Evolutionary conservation across 371 early-diverging fungal genomes (phyloP).

Genomic region (Batkoa obscura): DNA sequence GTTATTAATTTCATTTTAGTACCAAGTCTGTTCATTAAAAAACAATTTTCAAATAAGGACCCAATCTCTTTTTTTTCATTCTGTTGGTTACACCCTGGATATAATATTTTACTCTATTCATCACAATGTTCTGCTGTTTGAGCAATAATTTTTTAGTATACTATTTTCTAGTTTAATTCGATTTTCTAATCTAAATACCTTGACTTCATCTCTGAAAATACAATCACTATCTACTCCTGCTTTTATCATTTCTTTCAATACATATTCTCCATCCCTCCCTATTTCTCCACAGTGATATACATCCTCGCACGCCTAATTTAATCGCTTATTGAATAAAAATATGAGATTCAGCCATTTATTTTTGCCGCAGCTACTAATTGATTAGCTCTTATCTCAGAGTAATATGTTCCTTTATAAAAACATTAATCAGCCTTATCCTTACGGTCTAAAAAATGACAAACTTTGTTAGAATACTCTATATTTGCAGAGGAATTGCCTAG

Average conservation of each 20-base stretch:
- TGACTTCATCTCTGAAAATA: conserved; percentile 15
- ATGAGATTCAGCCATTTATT: conserved; percentile 11
- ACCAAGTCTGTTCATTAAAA: no score
- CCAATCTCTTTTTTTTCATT: conserved; percentile 65
- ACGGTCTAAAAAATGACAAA: no score
- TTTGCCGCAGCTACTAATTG: conserved; percentile 65
- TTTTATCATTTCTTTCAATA: conserved; percentile 28
- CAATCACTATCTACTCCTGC: conserved; percentile 27
- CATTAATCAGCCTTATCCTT: no score
- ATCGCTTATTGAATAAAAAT: background rate
- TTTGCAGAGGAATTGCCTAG: no score
- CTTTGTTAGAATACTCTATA: no score
- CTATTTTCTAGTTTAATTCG: conserved; percentile 8
- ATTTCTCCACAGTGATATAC: conserved; percentile 58
- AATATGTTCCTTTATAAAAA: no score
- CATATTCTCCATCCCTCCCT: conserved; percentile 73
- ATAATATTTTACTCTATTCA: conserved; percentile 74
- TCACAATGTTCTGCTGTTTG: conserved; percentile 38
- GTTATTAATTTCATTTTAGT: no score
- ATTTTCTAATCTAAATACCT: conserved; percentile 9
- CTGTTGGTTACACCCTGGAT: conserved; percentile 55
- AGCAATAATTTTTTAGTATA: conserved; percentile 67
- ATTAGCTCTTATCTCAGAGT: conserved; percentile 38
- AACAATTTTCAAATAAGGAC: conserved; percentile 8
- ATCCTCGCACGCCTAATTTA: conserved; percentile 31